These are phyloP conservation scores for Discostella stelligeroides DNA, from an alignment of 108 stramenopile species.

Conservation along the genomic window DNA sequence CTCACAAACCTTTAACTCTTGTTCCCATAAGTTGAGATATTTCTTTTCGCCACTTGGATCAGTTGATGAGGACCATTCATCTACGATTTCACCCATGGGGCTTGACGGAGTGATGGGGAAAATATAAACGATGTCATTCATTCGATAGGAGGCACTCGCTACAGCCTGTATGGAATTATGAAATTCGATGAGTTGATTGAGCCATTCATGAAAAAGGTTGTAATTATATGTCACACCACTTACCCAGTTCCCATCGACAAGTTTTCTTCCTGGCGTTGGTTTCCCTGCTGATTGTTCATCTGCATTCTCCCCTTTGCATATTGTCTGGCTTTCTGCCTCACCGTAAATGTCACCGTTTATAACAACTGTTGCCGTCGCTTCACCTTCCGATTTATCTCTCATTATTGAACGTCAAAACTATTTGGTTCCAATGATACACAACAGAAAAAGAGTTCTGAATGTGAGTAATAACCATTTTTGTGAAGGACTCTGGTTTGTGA, in stretches of 20 bases:
- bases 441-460: no score
- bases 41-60: conserved; percentile 43
- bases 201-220: neutral
- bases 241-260: conserved; percentile 44
- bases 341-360: no score
- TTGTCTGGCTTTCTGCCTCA: neutral
- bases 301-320: neutral
- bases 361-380: neutral
- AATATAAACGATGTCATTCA: conserved; percentile 67
- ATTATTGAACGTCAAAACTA: no score
- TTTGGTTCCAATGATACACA: no score
- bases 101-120: conserved; percentile 65
- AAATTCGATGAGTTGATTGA: neutral
- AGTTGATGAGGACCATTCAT: conserved; percentile 57
- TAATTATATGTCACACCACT: neutral
- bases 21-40: conserved; percentile 55
- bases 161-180: conserved; percentile 40
- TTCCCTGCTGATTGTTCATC: neutral
- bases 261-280: conserved; percentile 19
- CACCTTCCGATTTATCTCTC: no score
- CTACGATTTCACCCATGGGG: conserved; percentile 70
- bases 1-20: conserved; percentile 63
- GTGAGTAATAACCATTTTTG: no score
- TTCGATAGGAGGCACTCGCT: conserved; percentile 64
- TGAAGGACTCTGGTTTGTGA: no score